Conservation (phyloP, 2,329 filamentous ascomycete species). For the Claviceps africana region DNA sequence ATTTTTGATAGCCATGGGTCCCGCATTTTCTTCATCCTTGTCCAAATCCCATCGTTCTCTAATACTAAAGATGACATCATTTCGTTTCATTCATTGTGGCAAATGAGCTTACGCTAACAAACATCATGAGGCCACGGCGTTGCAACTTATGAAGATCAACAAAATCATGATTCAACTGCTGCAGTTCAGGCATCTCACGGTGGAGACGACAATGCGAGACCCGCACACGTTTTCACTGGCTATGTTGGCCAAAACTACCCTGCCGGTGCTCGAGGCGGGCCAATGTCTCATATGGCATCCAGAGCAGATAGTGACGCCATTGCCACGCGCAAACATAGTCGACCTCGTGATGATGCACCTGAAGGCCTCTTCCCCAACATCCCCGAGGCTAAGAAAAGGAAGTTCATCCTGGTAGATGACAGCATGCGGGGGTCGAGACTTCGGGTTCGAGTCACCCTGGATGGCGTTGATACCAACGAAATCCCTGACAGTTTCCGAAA, state of each 20-base stretch:
- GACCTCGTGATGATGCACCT: conserved; percentile 42
- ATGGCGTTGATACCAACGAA: conserved; percentile 85
- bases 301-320: conserved; percentile 19
- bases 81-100: too few species aligned
- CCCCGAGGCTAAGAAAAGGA: conserved; percentile 80
- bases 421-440: conserved; percentile 66
- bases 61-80: too few species aligned
- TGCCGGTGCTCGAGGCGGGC: conserved; percentile 31
- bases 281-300: conserved; percentile 48
- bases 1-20: too few species aligned
- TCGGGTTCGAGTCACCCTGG: conserved; percentile 82
- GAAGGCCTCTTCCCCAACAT: conserved; percentile 74
- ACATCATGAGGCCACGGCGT: conserved; percentile 41
- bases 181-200: conserved; percentile 34
- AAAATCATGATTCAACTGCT: conserved; percentile 49
- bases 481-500: conserved; percentile 93
- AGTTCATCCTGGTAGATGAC: conserved; percentile 94
- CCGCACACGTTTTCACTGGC: conserved; percentile 58
- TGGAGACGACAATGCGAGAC: conserved; percentile 52
- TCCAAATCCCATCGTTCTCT: neutral
- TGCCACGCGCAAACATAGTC: conserved; percentile 21
- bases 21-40: neutral
- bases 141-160: conserved; percentile 44
- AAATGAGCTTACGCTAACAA: conserved; percentile 1
- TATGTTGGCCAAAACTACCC: conserved; percentile 51